phyloP scores from a whole-genome alignment of 2,329 filamentous ascomycete genomes.

The Oidium heveae region DNA sequence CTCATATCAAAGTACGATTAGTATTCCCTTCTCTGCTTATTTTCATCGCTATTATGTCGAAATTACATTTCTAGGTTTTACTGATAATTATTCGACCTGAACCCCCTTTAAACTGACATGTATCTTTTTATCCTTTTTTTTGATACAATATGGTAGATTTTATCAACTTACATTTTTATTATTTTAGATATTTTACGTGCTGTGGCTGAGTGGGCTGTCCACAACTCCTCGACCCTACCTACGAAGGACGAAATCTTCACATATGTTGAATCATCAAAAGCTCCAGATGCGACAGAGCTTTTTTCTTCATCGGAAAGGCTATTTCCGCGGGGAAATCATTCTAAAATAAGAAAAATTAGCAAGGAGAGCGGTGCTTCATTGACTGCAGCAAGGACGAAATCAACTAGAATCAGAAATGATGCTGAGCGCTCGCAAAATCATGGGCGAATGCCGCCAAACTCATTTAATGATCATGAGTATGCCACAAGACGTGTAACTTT shows the following conservation, averaged over 20 bases:
- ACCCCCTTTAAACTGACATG: too few species aligned
- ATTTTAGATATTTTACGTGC: slow-evolving; percentile 1
- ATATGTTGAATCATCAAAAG: background rate
- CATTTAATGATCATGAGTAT: too few species aligned
- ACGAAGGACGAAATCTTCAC: background rate
- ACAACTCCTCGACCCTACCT: background rate
- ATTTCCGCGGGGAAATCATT: background rate
- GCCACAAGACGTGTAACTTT: too few species aligned
- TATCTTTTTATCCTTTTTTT: background rate
- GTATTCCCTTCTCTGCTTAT: background rate
- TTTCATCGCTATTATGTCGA: too few species aligned
- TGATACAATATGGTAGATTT: background rate
- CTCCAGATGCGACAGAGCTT: background rate
- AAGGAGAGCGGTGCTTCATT: background rate
- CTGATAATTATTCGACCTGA: too few species aligned
- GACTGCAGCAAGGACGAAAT: background rate
- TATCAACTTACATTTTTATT: background rate
- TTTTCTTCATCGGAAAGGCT: background rate
- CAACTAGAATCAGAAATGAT: too few species aligned
- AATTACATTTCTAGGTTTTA: too few species aligned
- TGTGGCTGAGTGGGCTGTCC: background rate
- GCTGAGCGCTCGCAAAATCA: too few species aligned
- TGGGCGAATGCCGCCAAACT: too few species aligned
- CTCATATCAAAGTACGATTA: background rate
- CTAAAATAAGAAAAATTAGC: background rate